Evolutionary conservation across 805 yeast genomes (phyloP).

Genomic region (Ogataea saltuana): DNA sequence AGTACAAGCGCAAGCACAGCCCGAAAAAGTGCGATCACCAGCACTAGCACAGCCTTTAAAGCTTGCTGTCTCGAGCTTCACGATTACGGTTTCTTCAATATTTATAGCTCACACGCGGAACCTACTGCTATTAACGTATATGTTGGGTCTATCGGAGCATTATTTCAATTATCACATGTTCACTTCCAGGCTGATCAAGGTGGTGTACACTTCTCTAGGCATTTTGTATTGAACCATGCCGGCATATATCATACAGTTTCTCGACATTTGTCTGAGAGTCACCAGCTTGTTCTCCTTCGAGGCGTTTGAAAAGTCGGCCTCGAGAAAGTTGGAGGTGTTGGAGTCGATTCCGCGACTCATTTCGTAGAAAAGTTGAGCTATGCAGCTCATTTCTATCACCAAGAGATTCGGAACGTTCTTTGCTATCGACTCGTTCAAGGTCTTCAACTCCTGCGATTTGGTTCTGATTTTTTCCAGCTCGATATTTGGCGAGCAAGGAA

Average conservation of each 20-base stretch:
- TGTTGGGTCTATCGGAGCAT: background rate
- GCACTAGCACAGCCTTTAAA: conserved; percentile 12
- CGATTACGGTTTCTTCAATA: background rate
- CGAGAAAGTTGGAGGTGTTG: conserved; percentile 15
- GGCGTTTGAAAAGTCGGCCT: conserved; percentile 36
- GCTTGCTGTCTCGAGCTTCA: background rate
- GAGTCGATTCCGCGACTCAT: conserved; percentile 40
- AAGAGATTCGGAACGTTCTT: conserved; percentile 79
- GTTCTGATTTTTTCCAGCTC: conserved; percentile 60
- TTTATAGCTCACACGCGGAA: background rate
- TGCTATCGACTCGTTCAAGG: conserved; percentile 67
- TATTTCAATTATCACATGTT: conserved; percentile 22
- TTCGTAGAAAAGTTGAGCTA: conserved; percentile 56
- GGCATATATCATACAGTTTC: conserved; percentile 90
- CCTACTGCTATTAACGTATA: background rate
- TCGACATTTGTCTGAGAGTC: conserved; percentile 63
- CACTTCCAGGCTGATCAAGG: conserved; percentile 62
- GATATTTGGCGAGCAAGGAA: conserved; percentile 57
- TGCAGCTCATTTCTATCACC: conserved; percentile 77
- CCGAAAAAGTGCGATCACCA: conserved; percentile 7
- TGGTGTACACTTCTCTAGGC: conserved; percentile 82
- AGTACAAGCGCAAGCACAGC: conserved; percentile 39
- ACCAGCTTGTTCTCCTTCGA: conserved; percentile 55
- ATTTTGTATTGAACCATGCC: conserved; percentile 92
- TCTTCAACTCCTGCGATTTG: conserved; percentile 63